These are phyloP conservation scores for Aspergillus carbonarius DNA, from an alignment of 2,329 filamentous ascomycete genomes.

Conservation along the genomic window DNA sequence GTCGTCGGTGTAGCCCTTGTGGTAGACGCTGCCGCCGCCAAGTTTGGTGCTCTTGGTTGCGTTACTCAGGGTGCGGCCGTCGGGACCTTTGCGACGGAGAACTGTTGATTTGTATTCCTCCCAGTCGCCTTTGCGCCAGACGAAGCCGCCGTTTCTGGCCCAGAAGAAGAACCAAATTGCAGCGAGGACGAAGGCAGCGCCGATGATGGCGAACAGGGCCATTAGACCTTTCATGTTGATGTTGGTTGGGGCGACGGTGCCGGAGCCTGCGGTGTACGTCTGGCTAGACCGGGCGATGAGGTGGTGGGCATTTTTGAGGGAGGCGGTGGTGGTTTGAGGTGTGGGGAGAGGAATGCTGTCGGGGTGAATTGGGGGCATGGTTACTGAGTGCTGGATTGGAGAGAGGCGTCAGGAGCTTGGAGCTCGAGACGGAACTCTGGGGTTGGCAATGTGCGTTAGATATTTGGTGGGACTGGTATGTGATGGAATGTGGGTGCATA, in stretches of 20 bases:
- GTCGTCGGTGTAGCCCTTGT: constrained; percentile 64
- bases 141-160: constrained; percentile 93
- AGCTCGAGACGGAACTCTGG: constrained; percentile 35
- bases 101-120: constrained; percentile 98
- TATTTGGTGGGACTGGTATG: not conserved
- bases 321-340: constrained; percentile 20
- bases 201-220: constrained; percentile 80
- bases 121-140: constrained; percentile 84
- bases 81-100: constrained; percentile 80
- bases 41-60: constrained; percentile 79
- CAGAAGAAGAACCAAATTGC: constrained; percentile 99
- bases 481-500: constrained; percentile 10
- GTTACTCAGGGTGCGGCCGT: constrained; percentile 80
- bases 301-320: constrained; percentile 18
- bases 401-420: constrained; percentile 35
- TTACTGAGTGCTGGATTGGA: constrained; percentile 1
- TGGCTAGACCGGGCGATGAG: constrained; percentile 30
- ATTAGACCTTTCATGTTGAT: constrained; percentile 67
- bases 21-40: constrained; percentile 77
- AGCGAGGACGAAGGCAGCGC: constrained; percentile 69
- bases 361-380: constrained; percentile 33
- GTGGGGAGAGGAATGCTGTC: constrained; percentile 17
- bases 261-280: constrained; percentile 32
- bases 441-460: not conserved
- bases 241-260: constrained; percentile 40